A percentile compares a stretch with the other conserved stretches of the same genome.
These are phyloP conservation scores for Jatropha podagrica DNA, from an alignment of 441 rosid genomes.

Conservation along the genomic window DNA sequence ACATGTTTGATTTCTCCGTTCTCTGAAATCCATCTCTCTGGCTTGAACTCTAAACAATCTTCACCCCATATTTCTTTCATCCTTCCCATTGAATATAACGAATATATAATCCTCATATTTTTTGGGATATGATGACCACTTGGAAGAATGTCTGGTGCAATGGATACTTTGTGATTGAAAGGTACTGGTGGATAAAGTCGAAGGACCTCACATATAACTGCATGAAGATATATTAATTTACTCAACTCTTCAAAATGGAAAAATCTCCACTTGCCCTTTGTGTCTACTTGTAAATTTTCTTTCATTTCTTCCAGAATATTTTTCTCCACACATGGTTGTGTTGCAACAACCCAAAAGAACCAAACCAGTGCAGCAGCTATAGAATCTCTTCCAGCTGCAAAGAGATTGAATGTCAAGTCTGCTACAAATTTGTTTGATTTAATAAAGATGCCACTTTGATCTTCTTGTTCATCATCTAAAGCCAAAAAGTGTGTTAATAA, in stretches of 20 bases:
- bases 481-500: constrained; percentile 3
- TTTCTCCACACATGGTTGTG: constrained; percentile 5
- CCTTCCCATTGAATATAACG: constrained; percentile 11
- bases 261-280: background rate
- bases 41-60: constrained; percentile 42
- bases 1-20: constrained; percentile 20
- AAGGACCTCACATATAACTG: background rate
- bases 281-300: background rate
- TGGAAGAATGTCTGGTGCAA: background rate
- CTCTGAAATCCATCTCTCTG: constrained; percentile 40
- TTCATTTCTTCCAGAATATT: constrained; percentile 26
- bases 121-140: background rate
- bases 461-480: background rate
- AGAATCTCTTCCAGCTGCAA: constrained; percentile 32
- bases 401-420: constrained; percentile 22
- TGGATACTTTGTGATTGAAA: background rate
- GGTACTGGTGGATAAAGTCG: constrained; percentile 9
- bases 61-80: constrained; percentile 38
- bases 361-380: constrained; percentile 27
- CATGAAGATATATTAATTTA: background rate
- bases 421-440: constrained; percentile 9
- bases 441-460: background rate
- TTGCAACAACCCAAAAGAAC: constrained; percentile 29
- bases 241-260: background rate
- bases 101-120: constrained; percentile 22